Evolutionary conservation across 2,329 filamentous ascomycete genomes (phyloP).

Genomic region (Mariannaea elegans): DNA sequence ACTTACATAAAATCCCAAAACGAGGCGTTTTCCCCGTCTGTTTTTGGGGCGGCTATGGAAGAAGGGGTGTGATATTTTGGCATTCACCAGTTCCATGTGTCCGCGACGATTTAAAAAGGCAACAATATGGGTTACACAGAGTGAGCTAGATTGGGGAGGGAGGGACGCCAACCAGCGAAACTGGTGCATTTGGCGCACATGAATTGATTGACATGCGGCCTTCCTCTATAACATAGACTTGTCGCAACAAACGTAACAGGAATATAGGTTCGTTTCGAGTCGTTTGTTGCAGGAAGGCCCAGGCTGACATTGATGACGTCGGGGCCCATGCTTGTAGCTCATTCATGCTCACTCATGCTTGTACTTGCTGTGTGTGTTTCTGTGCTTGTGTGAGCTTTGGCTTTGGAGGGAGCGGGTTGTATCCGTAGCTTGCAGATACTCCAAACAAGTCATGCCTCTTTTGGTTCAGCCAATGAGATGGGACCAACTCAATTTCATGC

Average conservation of each 20-base stretch:
- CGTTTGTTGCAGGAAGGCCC: background rate
- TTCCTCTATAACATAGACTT: too few species aligned
- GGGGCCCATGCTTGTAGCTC: slow-evolving; percentile 9
- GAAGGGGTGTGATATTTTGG: too few species aligned
- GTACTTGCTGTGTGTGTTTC: background rate
- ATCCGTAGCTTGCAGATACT: slow-evolving; percentile 8
- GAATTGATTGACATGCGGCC: background rate
- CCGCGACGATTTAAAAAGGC: too few species aligned
- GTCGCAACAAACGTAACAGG: too few species aligned
- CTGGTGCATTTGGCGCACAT: slow-evolving; percentile 2
- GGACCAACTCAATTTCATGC: background rate
- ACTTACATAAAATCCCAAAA: background rate
- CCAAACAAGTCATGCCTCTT: background rate
- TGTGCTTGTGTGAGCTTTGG: too few species aligned
- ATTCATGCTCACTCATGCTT: slow-evolving; percentile 5
- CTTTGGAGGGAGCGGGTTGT: too few species aligned
- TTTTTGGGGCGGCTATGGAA: too few species aligned
- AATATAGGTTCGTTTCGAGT: too few species aligned
- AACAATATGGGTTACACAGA: too few species aligned
- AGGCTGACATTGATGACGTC: slow-evolving; percentile 14
- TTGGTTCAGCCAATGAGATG: slow-evolving; percentile 6
- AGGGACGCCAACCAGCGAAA: background rate
- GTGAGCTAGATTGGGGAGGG: too few species aligned
- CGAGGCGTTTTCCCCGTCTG: background rate
- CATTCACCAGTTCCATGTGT: too few species aligned